These are phyloP conservation scores for Aspergillus sp. DNA, from an alignment of 2,329 filamentous ascomycete species.

Conservation along the genomic window DNA sequence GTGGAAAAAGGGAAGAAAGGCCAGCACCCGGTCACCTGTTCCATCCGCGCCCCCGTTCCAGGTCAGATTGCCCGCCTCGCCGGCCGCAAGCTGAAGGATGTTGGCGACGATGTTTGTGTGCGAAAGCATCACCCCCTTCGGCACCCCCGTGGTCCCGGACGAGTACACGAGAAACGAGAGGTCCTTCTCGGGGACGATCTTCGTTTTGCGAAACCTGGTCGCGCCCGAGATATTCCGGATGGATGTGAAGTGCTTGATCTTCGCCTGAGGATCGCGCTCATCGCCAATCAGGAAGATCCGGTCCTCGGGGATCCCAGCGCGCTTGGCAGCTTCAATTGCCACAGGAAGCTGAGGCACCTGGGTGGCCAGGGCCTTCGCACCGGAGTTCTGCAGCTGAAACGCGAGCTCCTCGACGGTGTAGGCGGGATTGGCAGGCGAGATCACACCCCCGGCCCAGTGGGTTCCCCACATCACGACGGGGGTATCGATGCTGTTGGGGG, in stretches of 20 bases:
- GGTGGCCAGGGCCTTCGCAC: conserved; percentile 73
- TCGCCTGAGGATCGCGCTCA: conserved; percentile 54
- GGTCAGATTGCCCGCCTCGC: conserved; percentile 57
- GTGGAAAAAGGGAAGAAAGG: conserved; percentile 86
- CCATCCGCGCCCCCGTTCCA: conserved; percentile 61
- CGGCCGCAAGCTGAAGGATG: conserved; percentile 54
- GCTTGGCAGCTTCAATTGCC: conserved; percentile 66
- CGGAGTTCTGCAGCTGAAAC: conserved; percentile 77
- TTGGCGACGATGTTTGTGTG: conserved; percentile 84
- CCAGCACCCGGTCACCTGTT: conserved; percentile 70
- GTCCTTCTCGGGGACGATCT: conserved; percentile 68
- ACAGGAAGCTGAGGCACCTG: conserved; percentile 65
- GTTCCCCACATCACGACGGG: conserved; percentile 74
- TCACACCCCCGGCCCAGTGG: conserved; percentile 77
- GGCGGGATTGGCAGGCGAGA: conserved; percentile 83
- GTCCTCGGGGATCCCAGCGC: conserved; percentile 68
- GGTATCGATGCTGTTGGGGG: conserved; percentile 83
- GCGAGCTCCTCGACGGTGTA: conserved; percentile 83
- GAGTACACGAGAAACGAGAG: conserved; percentile 84
- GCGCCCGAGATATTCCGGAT: conserved; percentile 64
- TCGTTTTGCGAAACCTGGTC: conserved; percentile 59
- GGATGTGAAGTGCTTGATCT: conserved; percentile 70
- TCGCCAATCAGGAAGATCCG: conserved; percentile 74
- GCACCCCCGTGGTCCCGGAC: conserved; percentile 84
- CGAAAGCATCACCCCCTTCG: conserved; percentile 86